phyloP scores from a whole-genome alignment of 768 basidiomycete species.

The Pulveroboletus frians region DNA sequence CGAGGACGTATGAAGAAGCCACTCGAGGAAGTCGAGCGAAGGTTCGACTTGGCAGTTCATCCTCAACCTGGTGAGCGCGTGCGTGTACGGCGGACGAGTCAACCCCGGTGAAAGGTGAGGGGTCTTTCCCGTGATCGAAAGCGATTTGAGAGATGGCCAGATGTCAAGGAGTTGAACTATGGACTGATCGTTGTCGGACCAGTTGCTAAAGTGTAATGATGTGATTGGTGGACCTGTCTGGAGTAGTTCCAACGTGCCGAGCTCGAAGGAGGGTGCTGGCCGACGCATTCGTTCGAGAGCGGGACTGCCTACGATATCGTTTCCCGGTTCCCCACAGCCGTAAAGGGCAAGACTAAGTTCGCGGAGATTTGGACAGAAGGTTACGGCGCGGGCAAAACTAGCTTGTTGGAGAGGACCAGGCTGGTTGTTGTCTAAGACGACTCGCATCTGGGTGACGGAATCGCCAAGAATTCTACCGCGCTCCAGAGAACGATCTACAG shows the following conservation, averaged over 20 bases:
- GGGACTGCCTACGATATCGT: conserved; percentile 46
- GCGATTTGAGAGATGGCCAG: conserved; percentile 53
- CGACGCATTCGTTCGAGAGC: conserved; percentile 44
- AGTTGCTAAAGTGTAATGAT: conserved; percentile 60
- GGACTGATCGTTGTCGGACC: conserved; percentile 57
- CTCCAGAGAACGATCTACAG: conserved; percentile 43
- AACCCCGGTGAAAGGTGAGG: conserved; percentile 44
- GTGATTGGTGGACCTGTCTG: conserved; percentile 50
- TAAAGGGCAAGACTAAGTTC: conserved; percentile 56
- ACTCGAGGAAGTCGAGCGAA: conserved; percentile 57
- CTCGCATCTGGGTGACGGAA: conserved; percentile 49
- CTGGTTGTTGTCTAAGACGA: conserved; percentile 64
- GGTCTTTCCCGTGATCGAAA: conserved; percentile 54
- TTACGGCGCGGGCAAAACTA: conserved; percentile 55
- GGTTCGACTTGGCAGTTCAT: conserved; percentile 65
- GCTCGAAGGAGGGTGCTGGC: conserved; percentile 51
- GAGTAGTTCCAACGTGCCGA: conserved; percentile 46
- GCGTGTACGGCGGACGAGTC: conserved; percentile 37
- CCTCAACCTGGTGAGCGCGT: conserved; percentile 47
- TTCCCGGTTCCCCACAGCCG: conserved; percentile 48
- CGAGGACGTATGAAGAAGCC: conserved; percentile 61
- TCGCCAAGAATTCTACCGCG: conserved; percentile 49
- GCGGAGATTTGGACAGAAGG: conserved; percentile 53
- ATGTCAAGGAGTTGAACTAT: conserved; percentile 59
- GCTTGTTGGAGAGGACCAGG: conserved; percentile 50